Conservation (phyloP, 1,284 basidiomycete genomes). For the Agroathelia rolfsii region DNA sequence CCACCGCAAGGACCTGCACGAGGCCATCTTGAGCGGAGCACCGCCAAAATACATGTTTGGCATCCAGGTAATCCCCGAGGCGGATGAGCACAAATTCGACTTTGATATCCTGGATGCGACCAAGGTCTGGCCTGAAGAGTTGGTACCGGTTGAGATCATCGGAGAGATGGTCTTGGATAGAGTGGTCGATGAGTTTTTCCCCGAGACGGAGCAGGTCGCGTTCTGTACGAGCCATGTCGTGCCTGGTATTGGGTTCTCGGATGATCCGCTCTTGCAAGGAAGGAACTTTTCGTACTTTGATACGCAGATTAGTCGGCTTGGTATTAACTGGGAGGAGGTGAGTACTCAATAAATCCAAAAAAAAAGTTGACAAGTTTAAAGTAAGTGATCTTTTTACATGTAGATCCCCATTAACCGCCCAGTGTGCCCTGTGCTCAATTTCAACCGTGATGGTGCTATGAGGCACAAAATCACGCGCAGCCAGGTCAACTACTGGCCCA, state of each 20-base stretch:
- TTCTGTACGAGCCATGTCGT: constrained; percentile 79
- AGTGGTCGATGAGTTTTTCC: constrained; percentile 66
- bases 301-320: constrained; percentile 68
- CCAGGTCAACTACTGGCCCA: constrained; percentile 66
- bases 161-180: constrained; percentile 69
- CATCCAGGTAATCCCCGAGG: constrained; percentile 64
- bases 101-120: constrained; percentile 84
- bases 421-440: constrained; percentile 70
- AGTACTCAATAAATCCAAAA: constrained; percentile 9
- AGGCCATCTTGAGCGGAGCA: constrained; percentile 62
- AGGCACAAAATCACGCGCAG: constrained; percentile 53
- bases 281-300: constrained; percentile 81
- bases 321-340: constrained; percentile 63
- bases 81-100: constrained; percentile 62
- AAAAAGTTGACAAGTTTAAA: too few relatives aligned
- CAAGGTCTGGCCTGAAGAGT: constrained; percentile 75
- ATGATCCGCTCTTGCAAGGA: constrained; percentile 77
- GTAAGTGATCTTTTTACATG: constrained; percentile 16
- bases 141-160: constrained; percentile 65
- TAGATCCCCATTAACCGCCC: constrained; percentile 76
- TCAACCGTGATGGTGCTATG: constrained; percentile 57
- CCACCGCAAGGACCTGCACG: constrained; percentile 70
- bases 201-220: constrained; percentile 75
- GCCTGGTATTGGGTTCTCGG: constrained; percentile 73
- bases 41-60: constrained; percentile 70